Evolutionary conservation across 163 green algal genomes (phyloP), one percentile per base, ranked within the genome.

Genomic region (Coccomyxa subellipsoidea): DNA sequence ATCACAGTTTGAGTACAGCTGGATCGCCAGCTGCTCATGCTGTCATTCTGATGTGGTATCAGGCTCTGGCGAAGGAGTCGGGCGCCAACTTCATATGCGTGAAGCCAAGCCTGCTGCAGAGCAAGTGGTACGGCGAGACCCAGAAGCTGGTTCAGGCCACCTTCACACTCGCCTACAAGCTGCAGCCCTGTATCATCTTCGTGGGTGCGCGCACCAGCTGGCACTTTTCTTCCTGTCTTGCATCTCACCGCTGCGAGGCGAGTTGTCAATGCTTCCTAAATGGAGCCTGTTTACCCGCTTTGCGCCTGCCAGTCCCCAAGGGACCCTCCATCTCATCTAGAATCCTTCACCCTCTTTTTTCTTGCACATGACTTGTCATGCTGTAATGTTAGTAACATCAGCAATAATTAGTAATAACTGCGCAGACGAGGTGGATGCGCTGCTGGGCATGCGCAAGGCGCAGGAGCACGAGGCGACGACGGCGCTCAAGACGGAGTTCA

Each of bases 41-140:
- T n/a, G n/a, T n/a, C n/a, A n/a, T n/a, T n/a, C n/a, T n/a, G n/a
- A n/a, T n/a, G n/a, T n/a, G n/a, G n/a, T n/a, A n/a, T n/a, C 85
- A 94, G 89, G 92, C 92, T 4, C 84, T 97, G 47, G 93, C 93
- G 1, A 90, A 89, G 79, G 88, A 95, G 84, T 93, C 87, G 6
- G 73, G 81, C 53, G 95, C 92, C 83, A 94, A 90, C 85, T 97
- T 98, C 88, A 91, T 98, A 69, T 95, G 94, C 84, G 88, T 97
- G 72, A 93, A 91, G 47, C 88, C 91, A 15, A 90, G 78, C 76
- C 89, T 87, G 47, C 89, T 97, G 47, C 91, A 96, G 81, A 90
- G 78, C 88, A 98, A 98, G 89, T 98, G 93, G 92, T 92, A 94
- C 82, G 94, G 93, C 15, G 93, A 96, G 47, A 91, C 92, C 37